Evolutionary conservation across 345 rosid genomes (phyloP), one percentile per base, ranked within the genome.

Genomic region (Eucalyptus polybractea): DNA sequence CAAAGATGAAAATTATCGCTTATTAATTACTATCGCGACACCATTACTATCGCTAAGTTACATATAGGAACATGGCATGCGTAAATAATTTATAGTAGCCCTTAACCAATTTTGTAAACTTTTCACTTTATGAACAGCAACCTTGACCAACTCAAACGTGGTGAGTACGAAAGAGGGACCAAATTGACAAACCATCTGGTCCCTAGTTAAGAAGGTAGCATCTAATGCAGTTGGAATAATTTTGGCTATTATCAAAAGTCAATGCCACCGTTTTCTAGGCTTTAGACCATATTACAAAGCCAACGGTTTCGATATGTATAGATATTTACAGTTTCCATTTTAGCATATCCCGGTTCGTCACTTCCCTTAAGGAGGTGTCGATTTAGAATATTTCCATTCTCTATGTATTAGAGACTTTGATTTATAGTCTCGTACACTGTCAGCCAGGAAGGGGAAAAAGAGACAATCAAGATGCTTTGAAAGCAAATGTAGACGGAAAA

Each of bases 41-140:
- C 24, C 24, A 7, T 53, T 19, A 19, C 58, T 19, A 60, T 60
- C 69, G 2, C 8, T 2, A 0, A 3, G 72, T 15, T n/a, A 14
- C 0, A 0, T 13, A 7, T 5, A 65, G 37, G 15, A n/a, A 65
- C 37, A 2, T 3, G 1, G 15, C 37, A 7, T 7, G 25, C 7
- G 10, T 72, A 19, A 17, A 10, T 9, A 19, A 72, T 72, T 31
- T 33, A 5, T 10, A 3, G 45, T 33, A 10, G 1, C 13, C 24
- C 44, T 3, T 4, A 11, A 67, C 42, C 40, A 8, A 4, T 67
- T 67, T 8, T 33, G 9, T 31, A 16, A 17, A 17, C 6, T 37
- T 10, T 22, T 17, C 24, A 9, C 24, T 33, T 10, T 10, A 19
- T 10, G 7, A 76, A 21, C 1, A 6, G 25, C 27, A 1, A 10